Conservation (phyloP, 768 basidiomycete species). For the Rhodotorula diobovata region DNA sequence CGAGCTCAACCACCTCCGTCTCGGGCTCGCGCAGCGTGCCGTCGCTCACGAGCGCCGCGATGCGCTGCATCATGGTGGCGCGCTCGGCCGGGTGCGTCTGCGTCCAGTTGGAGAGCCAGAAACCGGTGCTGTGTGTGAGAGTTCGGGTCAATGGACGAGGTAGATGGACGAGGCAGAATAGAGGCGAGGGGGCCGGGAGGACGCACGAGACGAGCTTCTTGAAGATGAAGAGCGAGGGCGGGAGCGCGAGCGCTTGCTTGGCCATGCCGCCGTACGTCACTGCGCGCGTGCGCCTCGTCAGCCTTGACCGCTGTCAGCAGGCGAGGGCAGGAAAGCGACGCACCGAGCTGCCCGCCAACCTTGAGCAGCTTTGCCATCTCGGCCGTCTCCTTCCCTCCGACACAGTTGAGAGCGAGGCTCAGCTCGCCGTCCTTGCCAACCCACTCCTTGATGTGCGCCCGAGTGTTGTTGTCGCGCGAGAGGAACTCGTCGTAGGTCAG, state of each 20-base stretch:
- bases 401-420: constrained; percentile 57
- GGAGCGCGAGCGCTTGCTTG: constrained; percentile 68
- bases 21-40: constrained; percentile 63
- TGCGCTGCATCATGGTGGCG: constrained; percentile 53
- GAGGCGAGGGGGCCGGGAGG: constrained; percentile 67
- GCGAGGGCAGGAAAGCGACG: background rate
- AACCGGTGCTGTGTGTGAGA: constrained; percentile 31
- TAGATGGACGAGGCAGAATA: background rate
- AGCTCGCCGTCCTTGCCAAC: constrained; percentile 59
- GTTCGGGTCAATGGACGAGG: background rate
- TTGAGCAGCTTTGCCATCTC: constrained; percentile 66
- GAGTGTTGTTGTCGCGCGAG: constrained; percentile 54
- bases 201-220: constrained; percentile 71
- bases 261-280: constrained; percentile 89
- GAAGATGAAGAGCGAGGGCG: constrained; percentile 78
- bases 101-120: constrained; percentile 38
- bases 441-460: constrained; percentile 59
- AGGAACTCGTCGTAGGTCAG: constrained; percentile 69
- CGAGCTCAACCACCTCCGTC: constrained; percentile 65
- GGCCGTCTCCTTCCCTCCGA: constrained; percentile 64
- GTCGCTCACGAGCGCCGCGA: constrained; percentile 19
- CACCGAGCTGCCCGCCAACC: constrained; percentile 30
- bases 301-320: background rate
- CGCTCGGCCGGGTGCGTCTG: constrained; percentile 51
- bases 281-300: background rate